phyloP scores from a whole-genome alignment of 352 stramenopile species.

The Hyaloperonospora brassicae region DNA sequence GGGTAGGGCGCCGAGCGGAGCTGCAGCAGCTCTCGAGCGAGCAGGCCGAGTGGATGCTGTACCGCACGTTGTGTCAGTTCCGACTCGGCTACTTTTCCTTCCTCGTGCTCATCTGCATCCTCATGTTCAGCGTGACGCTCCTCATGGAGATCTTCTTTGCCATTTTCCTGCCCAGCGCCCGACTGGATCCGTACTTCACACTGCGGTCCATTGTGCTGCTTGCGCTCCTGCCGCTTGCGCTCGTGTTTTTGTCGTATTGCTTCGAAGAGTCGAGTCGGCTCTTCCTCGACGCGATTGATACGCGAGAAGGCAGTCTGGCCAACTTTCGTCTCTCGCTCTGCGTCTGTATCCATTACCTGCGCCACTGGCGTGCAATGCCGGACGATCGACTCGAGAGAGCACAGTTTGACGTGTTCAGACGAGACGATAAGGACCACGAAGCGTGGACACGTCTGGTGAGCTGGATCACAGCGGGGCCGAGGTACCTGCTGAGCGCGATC shows the following conservation, averaged over 20 bases:
- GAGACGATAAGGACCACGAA: constrained; percentile 51
- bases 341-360: constrained; percentile 81
- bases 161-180: constrained; percentile 80
- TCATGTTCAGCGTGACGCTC: constrained; percentile 86
- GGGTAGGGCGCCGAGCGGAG: constrained; percentile 49
- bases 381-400: constrained; percentile 61
- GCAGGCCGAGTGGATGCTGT: constrained; percentile 60
- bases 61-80: constrained; percentile 76
- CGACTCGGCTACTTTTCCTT: constrained; percentile 85
- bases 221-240: constrained; percentile 56
- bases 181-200: constrained; percentile 61
- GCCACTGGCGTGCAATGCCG: constrained; percentile 72
- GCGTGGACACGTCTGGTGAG: constrained; percentile 47
- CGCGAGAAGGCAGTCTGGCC: constrained; percentile 66
- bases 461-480: constrained; percentile 29
- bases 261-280: constrained; percentile 79
- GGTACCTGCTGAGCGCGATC: constrained; percentile 38
- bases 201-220: constrained; percentile 63
- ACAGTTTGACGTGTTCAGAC: constrained; percentile 38
- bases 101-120: constrained; percentile 83
- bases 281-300: constrained; percentile 82
- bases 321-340: constrained; percentile 80
- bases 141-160: constrained; percentile 88
- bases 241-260: constrained; percentile 82
- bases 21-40: constrained; percentile 58